Conservation (phyloP, 2,329 filamentous ascomycete species). For the Taxawa tesnikishii region DNA sequence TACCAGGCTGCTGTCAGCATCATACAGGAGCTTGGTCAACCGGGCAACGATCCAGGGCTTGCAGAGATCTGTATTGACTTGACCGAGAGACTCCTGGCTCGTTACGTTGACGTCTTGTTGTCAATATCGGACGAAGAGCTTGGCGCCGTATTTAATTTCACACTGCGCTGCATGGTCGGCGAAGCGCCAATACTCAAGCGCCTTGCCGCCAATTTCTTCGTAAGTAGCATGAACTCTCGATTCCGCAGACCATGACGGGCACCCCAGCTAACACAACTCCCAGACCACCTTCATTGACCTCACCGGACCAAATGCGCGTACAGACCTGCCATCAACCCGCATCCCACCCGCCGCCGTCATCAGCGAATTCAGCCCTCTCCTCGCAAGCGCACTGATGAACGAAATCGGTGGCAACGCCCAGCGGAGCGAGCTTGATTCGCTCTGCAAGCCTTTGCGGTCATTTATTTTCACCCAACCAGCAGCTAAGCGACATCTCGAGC, state of each 20-base stretch:
- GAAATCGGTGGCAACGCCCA: conserved; percentile 58
- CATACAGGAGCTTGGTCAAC: conserved; percentile 49
- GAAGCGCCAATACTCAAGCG: conserved; percentile 65
- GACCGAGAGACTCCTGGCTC: conserved; percentile 49
- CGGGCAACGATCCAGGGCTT: conserved; percentile 56
- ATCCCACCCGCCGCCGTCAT: conserved; percentile 28
- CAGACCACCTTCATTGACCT: neutral
- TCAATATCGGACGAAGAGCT: conserved; percentile 44
- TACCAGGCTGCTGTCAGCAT: conserved; percentile 52
- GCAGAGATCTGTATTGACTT: conserved; percentile 65
- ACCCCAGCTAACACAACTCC: too few relatives aligned
- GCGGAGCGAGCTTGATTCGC: conserved; percentile 58
- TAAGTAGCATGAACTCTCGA: too few relatives aligned
- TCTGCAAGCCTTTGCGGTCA: conserved; percentile 60
- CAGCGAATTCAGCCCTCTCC: conserved; percentile 46
- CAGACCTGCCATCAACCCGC: conserved; percentile 14
- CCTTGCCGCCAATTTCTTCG: conserved; percentile 65
- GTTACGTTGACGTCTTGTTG: conserved; percentile 50
- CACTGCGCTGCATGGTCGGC: conserved; percentile 56
- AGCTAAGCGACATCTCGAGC: conserved; percentile 34
- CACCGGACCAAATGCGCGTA: neutral
- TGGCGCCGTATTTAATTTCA: conserved; percentile 59
- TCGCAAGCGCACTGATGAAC: conserved; percentile 47
- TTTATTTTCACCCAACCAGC: conserved; percentile 26
- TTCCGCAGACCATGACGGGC: too few relatives aligned